Evolutionary conservation across 306 rosid species (phyloP), one percentile per base, ranked within the genome.

Genomic region (Pyrus bretschneideri): DNA sequence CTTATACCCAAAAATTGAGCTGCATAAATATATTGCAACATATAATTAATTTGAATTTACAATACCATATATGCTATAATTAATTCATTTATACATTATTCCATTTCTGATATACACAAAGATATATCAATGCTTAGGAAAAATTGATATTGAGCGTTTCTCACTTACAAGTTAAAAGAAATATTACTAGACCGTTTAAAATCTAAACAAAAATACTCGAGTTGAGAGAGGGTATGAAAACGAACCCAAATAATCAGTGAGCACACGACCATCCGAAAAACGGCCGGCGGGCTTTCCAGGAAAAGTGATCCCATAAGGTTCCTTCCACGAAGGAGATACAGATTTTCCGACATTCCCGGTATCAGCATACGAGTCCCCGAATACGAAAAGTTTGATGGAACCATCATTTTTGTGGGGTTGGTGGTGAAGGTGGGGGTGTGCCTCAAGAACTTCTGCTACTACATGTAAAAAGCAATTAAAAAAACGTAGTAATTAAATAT

Each of bases 271-370:
- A 21, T 88, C 84, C 17, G 70, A 76, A 54, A 91, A 91, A 25
- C 96, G 86, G 19, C 93, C 96, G 0, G 79, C 73, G 1, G 96
- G 93, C 27, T 68, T 77, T 1, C 89, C 83, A 2, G 93, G 91
- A 80, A 61, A 91, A 31, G 89, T 83, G 67, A 80, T 52, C 30
- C 96, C 93, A 61, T 30, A 70, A 0, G 96, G 93, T 11, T 33
- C 18, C 58, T 79, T 85, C 72, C 77, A 85, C 0, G 90, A 77
- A 35, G 11, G 23, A 5, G 81, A 44, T 4, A 10, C 9, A 11
- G 83, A 64, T 15, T 75, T 23, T n/a, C 35, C 17, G 33, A 67
- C 80, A 55, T 91, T 91, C 1, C 96, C 90, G 0, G 86, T 85
- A 57, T 89, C 93, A 7, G 58, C 89, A 11, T 87, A 89, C 0